Percentiles rank a stretch among this genome's conserved stretches.
Conservation (phyloP, 306 rosid species). For the Citrullus colocynthis region DNA sequence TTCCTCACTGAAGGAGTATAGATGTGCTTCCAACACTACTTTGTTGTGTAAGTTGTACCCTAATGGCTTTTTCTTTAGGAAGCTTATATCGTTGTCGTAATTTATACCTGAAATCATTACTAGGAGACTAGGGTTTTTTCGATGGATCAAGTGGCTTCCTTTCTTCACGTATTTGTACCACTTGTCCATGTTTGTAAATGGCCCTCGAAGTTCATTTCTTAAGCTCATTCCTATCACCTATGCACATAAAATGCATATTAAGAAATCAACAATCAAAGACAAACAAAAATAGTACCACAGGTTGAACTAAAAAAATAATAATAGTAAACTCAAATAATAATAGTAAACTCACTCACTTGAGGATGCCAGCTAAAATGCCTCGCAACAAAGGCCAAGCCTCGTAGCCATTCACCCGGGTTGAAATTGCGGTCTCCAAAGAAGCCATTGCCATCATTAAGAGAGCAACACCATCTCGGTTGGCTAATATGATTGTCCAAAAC, state of each 20-base stretch:
- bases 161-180: conserved; percentile 27
- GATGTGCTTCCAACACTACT: conserved; percentile 29
- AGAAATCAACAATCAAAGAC: no score
- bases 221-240: conserved; percentile 33
- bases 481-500: conserved; percentile 48
- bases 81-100: conserved; percentile 21
- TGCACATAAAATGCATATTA: no score
- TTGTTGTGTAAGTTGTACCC: conserved; percentile 17
- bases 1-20: conserved; percentile 36
- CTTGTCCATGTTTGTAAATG: conserved; percentile 15
- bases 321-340: background rate
- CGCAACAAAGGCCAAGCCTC: conserved; percentile 31
- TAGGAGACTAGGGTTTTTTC: conserved; percentile 13
- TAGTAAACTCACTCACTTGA: conserved; percentile 6
- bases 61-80: conserved; percentile 19
- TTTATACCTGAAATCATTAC: conserved; percentile 26
- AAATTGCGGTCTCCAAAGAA: conserved; percentile 40
- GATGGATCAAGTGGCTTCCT: conserved; percentile 24
- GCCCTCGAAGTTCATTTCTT: conserved; percentile 33
- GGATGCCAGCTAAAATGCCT: conserved; percentile 10
- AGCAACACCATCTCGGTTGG: conserved; percentile 42
- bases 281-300: no score
- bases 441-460: conserved; percentile 38
- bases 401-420: conserved; percentile 35
- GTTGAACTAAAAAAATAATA: no score